These are phyloP conservation scores for Samsoniella hepiali DNA, from an alignment of 2,329 filamentous ascomycete species.

Conservation along the genomic window DNA sequence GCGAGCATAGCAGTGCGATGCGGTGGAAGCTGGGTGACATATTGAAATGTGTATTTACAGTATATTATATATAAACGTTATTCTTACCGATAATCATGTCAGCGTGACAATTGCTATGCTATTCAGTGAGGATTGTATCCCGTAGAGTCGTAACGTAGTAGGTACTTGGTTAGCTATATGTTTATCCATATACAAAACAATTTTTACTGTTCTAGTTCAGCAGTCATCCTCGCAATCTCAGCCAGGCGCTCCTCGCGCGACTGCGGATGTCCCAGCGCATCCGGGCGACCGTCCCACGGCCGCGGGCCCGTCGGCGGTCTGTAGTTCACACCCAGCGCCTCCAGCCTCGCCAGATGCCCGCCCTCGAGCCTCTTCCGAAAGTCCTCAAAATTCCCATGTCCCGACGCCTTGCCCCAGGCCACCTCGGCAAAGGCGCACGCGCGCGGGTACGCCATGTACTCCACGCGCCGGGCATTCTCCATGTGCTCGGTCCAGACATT, in stretches of 20 bases:
- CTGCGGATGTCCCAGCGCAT: slow-evolving; percentile 20
- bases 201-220: not conserved
- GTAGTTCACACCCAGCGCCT: slow-evolving; percentile 21
- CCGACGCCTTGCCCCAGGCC: slow-evolving; percentile 19
- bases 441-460: slow-evolving; percentile 21
- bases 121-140: too few species aligned
- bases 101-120: not conserved
- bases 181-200: too few species aligned
- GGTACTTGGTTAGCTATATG: not conserved
- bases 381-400: slow-evolving; percentile 5
- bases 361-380: slow-evolving; percentile 17
- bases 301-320: slow-evolving; percentile 21
- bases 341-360: slow-evolving; percentile 15
- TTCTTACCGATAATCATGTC: too few species aligned
- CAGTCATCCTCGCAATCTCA: slow-evolving; percentile 6
- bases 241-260: not conserved
- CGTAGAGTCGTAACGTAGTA: not conserved
- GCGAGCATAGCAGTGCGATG: not conserved
- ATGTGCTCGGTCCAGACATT: slow-evolving; percentile 24
- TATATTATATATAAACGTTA: not conserved
- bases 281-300: slow-evolving; percentile 21
- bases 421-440: slow-evolving; percentile 22
- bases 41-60: not conserved
- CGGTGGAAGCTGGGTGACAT: not conserved
- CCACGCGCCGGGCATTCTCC: slow-evolving; percentile 21